Conservation (phyloP, 176 grass and related monocot species). For the Hordeum marinum region DNA sequence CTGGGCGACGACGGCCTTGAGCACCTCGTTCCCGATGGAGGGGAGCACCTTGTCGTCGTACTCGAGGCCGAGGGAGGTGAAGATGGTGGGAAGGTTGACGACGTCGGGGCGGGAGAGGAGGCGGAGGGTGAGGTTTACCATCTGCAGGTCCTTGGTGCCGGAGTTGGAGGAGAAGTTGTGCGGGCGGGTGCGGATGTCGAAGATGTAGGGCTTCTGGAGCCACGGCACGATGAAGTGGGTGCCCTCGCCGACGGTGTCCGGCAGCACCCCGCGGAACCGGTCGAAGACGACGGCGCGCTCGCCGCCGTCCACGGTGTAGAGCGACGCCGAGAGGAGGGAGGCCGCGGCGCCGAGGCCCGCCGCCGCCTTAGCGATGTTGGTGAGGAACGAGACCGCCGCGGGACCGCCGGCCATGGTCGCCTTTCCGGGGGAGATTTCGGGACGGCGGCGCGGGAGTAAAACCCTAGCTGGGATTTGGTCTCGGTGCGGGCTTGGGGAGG, state of each 20-base stretch:
- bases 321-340: slow-evolving; percentile 58
- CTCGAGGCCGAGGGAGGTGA: slow-evolving; percentile 96
- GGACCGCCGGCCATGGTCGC: slow-evolving; percentile 47
- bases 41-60: slow-evolving; percentile 99
- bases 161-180: slow-evolving; percentile 98
- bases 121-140: slow-evolving; percentile 94
- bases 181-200: slow-evolving; percentile 94
- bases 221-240: slow-evolving; percentile 96
- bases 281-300: slow-evolving; percentile 96
- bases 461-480: slow-evolving; percentile 34
- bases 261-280: slow-evolving; percentile 83
- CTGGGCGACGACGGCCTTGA: slow-evolving; percentile 97
- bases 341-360: slow-evolving; percentile 57
- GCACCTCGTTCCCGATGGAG: slow-evolving; percentile 98
- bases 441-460: slow-evolving; percentile 31
- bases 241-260: slow-evolving; percentile 75
- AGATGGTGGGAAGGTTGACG: slow-evolving; percentile 83
- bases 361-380: slow-evolving; percentile 68
- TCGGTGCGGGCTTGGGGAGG: not conserved
- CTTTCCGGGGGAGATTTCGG: not conserved
- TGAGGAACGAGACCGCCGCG: slow-evolving; percentile 65
- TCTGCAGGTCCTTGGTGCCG: slow-evolving; percentile 98
- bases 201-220: slow-evolving; percentile 97
- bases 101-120: slow-evolving; percentile 94
- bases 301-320: slow-evolving; percentile 95